Conservation (phyloP, 1,284 basidiomycete genomes). For the Puccinia triticina region DNA sequence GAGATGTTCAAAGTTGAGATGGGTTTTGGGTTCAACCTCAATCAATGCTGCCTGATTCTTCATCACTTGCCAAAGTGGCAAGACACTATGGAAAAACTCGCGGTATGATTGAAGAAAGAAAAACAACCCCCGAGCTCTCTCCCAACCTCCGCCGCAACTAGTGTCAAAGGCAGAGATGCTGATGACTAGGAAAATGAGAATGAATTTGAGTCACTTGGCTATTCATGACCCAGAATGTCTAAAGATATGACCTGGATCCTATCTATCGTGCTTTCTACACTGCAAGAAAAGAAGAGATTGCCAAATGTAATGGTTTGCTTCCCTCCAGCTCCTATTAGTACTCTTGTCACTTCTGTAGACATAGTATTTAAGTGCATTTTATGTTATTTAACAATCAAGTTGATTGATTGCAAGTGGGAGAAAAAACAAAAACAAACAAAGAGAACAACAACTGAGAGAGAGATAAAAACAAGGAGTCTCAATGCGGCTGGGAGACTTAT, state of each 20-base stretch:
- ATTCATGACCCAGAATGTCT: not conserved
- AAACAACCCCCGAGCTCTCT: not conserved
- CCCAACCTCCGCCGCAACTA: not conserved
- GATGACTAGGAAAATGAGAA: not conserved
- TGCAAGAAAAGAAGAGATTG: not conserved
- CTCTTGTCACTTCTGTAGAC: too few relatives aligned
- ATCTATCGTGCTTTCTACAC: not conserved
- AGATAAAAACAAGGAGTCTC: too few relatives aligned
- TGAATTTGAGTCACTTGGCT: not conserved
- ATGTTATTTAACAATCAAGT: too few relatives aligned
- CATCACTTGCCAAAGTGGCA: conserved; percentile 15
- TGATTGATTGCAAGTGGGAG: too few relatives aligned
- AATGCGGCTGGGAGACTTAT: too few relatives aligned
- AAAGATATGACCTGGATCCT: not conserved
- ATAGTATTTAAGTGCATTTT: too few relatives aligned
- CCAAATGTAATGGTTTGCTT: not conserved
- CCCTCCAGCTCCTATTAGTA: too few relatives aligned
- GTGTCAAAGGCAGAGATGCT: not conserved
- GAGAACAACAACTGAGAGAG: too few relatives aligned
- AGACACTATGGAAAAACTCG: not conserved
- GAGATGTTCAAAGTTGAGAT: not conserved
- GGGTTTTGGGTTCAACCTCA: not conserved
- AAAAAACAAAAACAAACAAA: too few relatives aligned
- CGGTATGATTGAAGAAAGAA: not conserved
- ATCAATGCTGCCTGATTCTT: not conserved